Evolutionary conservation across 305 asterid genomes (phyloP).

Genomic region (Petunia hybrid): DNA sequence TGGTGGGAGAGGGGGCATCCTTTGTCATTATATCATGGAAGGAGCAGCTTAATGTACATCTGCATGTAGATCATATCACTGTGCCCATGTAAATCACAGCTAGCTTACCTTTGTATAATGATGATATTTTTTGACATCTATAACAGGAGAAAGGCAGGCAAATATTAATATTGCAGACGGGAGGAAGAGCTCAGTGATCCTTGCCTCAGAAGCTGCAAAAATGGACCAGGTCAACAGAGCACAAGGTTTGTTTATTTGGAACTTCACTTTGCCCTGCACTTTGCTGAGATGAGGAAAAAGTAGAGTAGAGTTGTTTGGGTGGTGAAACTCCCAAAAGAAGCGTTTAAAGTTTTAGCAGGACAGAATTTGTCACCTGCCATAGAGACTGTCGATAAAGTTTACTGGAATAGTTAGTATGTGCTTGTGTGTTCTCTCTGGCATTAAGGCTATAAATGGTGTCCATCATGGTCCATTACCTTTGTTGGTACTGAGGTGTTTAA

Average conservation of each 20-base stretch:
- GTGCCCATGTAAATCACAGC: not conserved
- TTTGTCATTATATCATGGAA: not conserved
- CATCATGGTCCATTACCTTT: not conserved
- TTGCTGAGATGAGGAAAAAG: not conserved
- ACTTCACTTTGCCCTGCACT: conserved; percentile 7
- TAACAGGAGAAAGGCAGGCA: conserved; percentile 92
- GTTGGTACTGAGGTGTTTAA: conserved; percentile 15
- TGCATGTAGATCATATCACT: conserved; percentile 11
- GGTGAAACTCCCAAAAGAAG: not conserved
- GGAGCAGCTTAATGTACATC: not conserved
- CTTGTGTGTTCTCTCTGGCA: not conserved
- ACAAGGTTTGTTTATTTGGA: conserved; percentile 56
- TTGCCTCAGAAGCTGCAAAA: conserved; percentile 90
- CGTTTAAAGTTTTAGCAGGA: not conserved
- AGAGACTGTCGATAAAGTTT: not conserved
- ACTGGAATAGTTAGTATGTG: conserved; percentile 18
- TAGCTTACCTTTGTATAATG: not conserved
- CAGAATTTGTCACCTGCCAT: not conserved
- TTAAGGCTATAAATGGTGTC: conserved; percentile 4
- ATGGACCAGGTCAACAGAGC: conserved; percentile 94
- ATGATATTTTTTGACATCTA: not conserved
- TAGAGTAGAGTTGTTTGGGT: not conserved
- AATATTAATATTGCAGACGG: conserved; percentile 86
- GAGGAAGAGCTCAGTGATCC: conserved; percentile 75
- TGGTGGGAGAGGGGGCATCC: not conserved